phyloP scores from a whole-genome alignment of 2,329 filamentous ascomycete species.

The Aspergillus glaucus region DNA sequence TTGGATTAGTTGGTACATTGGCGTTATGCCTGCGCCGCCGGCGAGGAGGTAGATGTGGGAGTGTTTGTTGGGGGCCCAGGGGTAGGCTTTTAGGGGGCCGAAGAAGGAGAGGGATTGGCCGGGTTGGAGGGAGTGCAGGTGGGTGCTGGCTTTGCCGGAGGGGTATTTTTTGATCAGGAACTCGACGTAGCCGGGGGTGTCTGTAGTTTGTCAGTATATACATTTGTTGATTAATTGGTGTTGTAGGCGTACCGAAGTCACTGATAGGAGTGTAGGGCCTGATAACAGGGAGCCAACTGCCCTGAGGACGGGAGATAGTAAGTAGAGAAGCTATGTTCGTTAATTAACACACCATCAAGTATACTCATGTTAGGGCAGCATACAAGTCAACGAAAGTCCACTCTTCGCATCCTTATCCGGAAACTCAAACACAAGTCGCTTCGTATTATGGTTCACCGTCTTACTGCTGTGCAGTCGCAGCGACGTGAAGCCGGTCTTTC shows the following conservation, averaged over 20 bases:
- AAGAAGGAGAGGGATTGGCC: slow-evolving; percentile 57
- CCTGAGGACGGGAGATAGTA: slow-evolving; percentile 54
- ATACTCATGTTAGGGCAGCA: background rate
- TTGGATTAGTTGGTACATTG: slow-evolving; percentile 58
- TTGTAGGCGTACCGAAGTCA: slow-evolving; percentile 38
- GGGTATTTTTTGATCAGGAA: slow-evolving; percentile 65
- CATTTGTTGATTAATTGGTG: background rate
- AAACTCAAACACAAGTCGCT: slow-evolving; percentile 51
- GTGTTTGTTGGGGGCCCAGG: slow-evolving; percentile 46
- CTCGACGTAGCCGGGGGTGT: slow-evolving; percentile 55
- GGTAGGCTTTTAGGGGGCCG: slow-evolving; percentile 48
- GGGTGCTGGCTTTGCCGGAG: slow-evolving; percentile 55
- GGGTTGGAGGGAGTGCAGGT: slow-evolving; percentile 60
- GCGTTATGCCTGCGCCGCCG: slow-evolving; percentile 67
- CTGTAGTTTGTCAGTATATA: slow-evolving; percentile 23
- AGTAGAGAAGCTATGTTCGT: slow-evolving; percentile 48
- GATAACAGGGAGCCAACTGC: slow-evolving; percentile 52
- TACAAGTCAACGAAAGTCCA: slow-evolving; percentile 37
- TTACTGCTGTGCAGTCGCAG: slow-evolving; percentile 49
- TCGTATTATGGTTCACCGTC: slow-evolving; percentile 54
- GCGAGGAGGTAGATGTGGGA: slow-evolving; percentile 59
- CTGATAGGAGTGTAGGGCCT: slow-evolving; percentile 63
- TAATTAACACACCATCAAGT: background rate
- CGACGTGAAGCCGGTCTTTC: slow-evolving; percentile 34
- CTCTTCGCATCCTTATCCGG: slow-evolving; percentile 43